Conservation (phyloP, 2,329 filamentous ascomycete genomes). For the Pleoardoris graminearum region DNA sequence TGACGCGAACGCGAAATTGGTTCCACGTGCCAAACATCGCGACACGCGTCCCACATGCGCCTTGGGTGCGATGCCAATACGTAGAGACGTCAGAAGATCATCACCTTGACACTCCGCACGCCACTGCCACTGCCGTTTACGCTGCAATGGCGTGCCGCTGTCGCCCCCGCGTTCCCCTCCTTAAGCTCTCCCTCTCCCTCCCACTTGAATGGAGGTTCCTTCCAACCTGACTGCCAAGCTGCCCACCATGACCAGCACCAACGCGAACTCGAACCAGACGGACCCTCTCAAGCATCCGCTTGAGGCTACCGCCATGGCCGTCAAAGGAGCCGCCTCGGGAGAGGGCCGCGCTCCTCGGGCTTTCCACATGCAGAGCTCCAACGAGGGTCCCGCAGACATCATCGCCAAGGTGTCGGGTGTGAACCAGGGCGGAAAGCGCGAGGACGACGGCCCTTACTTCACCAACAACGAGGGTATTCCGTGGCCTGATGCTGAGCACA, state of each 20-base stretch:
- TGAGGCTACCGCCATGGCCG: slow-evolving; percentile 47
- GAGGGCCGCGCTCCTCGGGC: slow-evolving; percentile 46
- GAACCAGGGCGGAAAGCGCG: slow-evolving; percentile 50
- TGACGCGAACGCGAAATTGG: too few species aligned
- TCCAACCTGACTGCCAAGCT: slow-evolving; percentile 19
- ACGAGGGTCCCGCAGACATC: slow-evolving; percentile 58
- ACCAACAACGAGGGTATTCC: slow-evolving; percentile 60
- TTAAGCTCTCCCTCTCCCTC: slow-evolving; percentile 10
- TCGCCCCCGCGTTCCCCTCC: slow-evolving; percentile 19
- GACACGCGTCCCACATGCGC: background rate
- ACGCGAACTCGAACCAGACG: slow-evolving; percentile 39
- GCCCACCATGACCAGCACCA: slow-evolving; percentile 24
- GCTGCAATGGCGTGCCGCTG: slow-evolving; percentile 28
- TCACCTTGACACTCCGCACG: slow-evolving; percentile 21
- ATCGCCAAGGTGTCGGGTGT: slow-evolving; percentile 56
- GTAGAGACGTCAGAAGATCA: slow-evolving; percentile 22
- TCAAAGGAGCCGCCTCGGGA: slow-evolving; percentile 42
- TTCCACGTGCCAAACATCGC: too few species aligned
- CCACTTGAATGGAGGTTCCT: slow-evolving; percentile 21
- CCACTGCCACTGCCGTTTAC: too few species aligned
- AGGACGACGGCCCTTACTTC: slow-evolving; percentile 57
- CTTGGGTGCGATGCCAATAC: background rate
- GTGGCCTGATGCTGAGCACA: slow-evolving; percentile 55
- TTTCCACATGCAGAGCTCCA: slow-evolving; percentile 48
- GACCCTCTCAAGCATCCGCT: slow-evolving; percentile 47